These are phyloP conservation scores for Pseudozyma hubeiensis DNA, from an alignment of 1,284 basidiomycete species.

Conservation along the genomic window DNA sequence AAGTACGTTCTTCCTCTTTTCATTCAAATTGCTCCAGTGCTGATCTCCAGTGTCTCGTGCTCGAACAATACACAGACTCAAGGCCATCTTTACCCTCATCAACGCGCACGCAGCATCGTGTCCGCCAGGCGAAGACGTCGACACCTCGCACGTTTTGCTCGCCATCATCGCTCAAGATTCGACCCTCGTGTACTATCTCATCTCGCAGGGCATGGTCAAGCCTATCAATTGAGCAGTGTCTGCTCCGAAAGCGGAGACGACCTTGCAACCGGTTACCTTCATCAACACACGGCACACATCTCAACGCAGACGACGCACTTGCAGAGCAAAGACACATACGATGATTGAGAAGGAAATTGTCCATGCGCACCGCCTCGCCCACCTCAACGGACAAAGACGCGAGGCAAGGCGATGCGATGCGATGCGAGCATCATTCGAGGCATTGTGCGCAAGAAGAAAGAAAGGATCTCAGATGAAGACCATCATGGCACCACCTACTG, in stretches of 20 bases:
- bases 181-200: conserved; percentile 64
- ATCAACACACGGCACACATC: too few species aligned
- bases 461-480: conserved; percentile 13
- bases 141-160: conserved; percentile 52
- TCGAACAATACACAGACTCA: conserved; percentile 17
- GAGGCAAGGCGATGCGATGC: neutral
- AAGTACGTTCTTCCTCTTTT: neutral
- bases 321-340: too few species aligned
- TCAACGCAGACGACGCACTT: too few species aligned
- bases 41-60: neutral
- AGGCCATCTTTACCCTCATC: conserved; percentile 37
- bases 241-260: too few species aligned
- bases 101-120: conserved; percentile 19
- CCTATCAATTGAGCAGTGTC: conserved; percentile 54
- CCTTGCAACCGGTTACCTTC: too few species aligned
- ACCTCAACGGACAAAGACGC: neutral
- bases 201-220: conserved; percentile 64
- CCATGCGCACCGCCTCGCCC: neutral
- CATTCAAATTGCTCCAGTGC: neutral
- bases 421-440: too few species aligned
- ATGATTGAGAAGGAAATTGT: neutral
- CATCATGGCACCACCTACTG: conserved; percentile 26
- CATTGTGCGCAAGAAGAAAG: neutral
- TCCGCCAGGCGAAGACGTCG: conserved; percentile 9
- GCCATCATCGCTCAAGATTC: conserved; percentile 63